Evolutionary conservation across 2,329 filamentous ascomycete genomes (phyloP).

Genomic region (Botrytis byssoidea): DNA sequence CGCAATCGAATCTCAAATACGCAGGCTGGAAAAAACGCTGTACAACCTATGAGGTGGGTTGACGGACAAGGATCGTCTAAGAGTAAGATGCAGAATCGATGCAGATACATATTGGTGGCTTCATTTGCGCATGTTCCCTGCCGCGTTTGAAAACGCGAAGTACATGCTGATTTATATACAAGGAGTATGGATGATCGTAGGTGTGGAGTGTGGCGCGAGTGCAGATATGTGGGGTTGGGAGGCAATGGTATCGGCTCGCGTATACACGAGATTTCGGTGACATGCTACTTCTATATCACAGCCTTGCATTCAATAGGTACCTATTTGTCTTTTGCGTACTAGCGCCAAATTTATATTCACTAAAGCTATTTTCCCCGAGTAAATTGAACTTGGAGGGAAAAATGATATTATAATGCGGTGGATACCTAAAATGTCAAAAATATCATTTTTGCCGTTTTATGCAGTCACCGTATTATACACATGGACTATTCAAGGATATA

Average conservation of each 20-base stretch:
- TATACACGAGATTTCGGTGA: not conserved
- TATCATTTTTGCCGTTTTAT: not conserved
- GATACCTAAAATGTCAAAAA: not conserved
- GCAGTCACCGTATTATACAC: not conserved
- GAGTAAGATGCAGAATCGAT: slow-evolving; percentile 2
- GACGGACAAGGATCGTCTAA: not conserved
- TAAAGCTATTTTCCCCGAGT: too few relatives aligned
- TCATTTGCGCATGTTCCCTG: not conserved
- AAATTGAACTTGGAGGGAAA: not conserved
- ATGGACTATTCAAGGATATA: not conserved
- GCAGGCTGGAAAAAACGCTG: not conserved
- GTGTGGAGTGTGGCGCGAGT: not conserved
- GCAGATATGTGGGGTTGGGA: not conserved
- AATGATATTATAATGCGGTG: not conserved
- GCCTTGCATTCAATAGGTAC: not conserved
- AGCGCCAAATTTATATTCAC: not conserved
- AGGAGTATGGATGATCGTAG: not conserved
- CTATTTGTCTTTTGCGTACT: not conserved
- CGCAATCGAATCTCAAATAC: not conserved
- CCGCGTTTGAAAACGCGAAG: slow-evolving; percentile 7
- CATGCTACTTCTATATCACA: not conserved
- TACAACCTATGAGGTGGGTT: not conserved
- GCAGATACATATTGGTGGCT: not conserved
- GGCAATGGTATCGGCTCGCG: not conserved
- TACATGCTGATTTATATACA: not conserved